Conservation (phyloP, 1,284 basidiomycete species). For the Ganoderma lingzhi region DNA sequence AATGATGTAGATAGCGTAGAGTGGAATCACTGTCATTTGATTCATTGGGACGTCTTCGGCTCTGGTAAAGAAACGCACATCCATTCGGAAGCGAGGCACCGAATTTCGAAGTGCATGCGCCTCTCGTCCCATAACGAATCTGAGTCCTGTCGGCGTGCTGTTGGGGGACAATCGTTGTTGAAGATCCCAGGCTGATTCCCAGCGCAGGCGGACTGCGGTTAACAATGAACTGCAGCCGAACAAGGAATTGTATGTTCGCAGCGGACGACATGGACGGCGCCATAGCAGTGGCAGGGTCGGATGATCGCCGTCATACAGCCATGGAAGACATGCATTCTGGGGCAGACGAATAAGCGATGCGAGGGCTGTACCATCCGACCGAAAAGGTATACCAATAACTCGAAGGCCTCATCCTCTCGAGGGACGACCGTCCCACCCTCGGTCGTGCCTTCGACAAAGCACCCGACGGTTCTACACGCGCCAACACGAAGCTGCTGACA, state of each 20-base stretch:
- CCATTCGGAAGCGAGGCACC: background rate
- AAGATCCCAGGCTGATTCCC: no score
- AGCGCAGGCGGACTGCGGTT: background rate
- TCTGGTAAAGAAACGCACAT: background rate
- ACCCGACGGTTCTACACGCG: background rate
- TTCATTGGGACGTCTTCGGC: background rate
- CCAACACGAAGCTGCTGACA: background rate
- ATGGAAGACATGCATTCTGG: background rate
- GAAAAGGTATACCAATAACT: background rate
- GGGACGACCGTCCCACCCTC: background rate
- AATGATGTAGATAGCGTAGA: background rate
- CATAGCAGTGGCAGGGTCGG: background rate
- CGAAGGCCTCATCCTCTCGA: background rate
- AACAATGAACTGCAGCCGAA: background rate
- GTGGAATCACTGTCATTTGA: background rate
- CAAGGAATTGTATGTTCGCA: background rate
- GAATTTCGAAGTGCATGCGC: background rate
- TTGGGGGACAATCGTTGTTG: background rate
- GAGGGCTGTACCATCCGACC: background rate
- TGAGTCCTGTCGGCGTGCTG: background rate
- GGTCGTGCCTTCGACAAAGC: background rate
- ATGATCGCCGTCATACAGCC: background rate
- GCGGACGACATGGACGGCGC: background rate
- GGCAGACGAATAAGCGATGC: background rate
- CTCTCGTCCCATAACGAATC: background rate